Evolutionary conservation across 306 rosid genomes (phyloP).

Genomic region (Cucurbita maxima): DNA sequence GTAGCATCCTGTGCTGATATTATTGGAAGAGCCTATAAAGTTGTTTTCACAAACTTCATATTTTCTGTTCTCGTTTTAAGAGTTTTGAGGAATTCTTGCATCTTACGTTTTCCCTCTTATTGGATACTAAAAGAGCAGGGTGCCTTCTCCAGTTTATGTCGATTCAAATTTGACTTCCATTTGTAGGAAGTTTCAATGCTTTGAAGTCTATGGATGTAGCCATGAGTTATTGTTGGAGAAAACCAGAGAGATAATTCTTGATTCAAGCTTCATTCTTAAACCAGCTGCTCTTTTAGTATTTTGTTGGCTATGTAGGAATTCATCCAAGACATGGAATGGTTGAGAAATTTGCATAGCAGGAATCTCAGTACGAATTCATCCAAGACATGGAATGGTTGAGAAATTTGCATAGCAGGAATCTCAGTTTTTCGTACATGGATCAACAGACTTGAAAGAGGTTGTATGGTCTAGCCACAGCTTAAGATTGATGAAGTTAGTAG

Average conservation of each 20-base stretch:
- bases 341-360: not conserved
- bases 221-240: too few species aligned
- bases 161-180: too few species aligned
- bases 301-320: not conserved
- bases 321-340: not conserved
- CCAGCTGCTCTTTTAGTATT: not conserved
- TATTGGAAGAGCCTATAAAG: not conserved
- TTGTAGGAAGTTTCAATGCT: not conserved
- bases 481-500: not conserved
- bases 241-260: not conserved
- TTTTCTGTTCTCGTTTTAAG: not conserved
- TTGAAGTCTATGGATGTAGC: not conserved
- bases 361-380: not conserved
- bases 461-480: not conserved
- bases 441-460: not conserved
- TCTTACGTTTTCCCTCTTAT: not conserved
- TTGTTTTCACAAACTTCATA: not conserved
- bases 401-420: not conserved
- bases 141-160: not conserved
- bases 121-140: not conserved
- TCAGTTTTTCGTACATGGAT: not conserved
- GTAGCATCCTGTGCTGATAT: not conserved
- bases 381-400: not conserved
- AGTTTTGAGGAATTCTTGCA: not conserved
- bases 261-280: not conserved